Evolutionary conservation across 169 alveolate species (phyloP).

Genomic region (Plasmodium blacklocki): DNA sequence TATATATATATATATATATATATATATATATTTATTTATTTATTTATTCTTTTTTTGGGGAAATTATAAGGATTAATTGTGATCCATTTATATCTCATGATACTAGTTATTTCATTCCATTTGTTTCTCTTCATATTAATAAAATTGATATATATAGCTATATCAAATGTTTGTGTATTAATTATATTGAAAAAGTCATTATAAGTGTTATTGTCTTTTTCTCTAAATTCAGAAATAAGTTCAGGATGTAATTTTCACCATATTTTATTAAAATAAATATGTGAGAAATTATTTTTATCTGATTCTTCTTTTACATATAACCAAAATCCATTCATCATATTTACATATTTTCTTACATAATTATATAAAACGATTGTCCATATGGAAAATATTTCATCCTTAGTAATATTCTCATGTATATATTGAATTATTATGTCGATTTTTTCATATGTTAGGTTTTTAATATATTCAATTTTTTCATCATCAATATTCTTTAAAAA

Average conservation of each 20-base stretch:
- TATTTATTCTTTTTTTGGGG: too few relatives aligned
- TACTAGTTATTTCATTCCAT: not conserved
- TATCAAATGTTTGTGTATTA: slow-evolving; percentile 7
- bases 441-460: too few relatives aligned
- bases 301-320: not conserved
- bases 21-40: too few relatives aligned
- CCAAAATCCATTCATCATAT: slow-evolving; percentile 9
- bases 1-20: too few relatives aligned
- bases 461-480: too few relatives aligned
- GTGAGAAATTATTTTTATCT: not conserved
- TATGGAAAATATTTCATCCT: slow-evolving; percentile 2
- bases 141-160: slow-evolving; percentile 5
- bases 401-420: not conserved
- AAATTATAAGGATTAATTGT: too few relatives aligned
- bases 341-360: not conserved
- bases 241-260: slow-evolving; percentile 11
- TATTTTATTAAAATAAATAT: not conserved
- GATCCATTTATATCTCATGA: slow-evolving; percentile 15
- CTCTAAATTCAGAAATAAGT: slow-evolving; percentile 21
- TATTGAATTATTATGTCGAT: too few relatives aligned
- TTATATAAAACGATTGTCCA: slow-evolving; percentile 24
- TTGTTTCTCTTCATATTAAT: slow-evolving; percentile 1
- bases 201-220: not conserved
- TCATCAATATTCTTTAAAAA: too few relatives aligned
- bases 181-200: slow-evolving; percentile 12